Conservation (phyloP, 768 basidiomycete species). For the Amylocystis lapponica region DNA sequence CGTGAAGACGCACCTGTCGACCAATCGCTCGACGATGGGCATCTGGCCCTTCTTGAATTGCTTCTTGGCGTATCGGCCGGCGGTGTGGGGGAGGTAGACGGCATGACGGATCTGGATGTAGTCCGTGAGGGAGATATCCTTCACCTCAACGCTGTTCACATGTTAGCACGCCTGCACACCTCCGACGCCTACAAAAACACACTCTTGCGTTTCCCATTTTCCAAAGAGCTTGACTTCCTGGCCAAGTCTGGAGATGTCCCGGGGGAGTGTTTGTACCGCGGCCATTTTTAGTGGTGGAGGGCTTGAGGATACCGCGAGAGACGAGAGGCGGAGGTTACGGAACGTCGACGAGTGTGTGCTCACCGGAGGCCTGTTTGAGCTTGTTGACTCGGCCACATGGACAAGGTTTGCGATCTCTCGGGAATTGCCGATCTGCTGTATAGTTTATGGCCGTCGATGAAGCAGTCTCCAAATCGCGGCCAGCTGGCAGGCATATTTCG, state of each 20-base stretch:
- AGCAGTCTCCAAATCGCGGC: neutral
- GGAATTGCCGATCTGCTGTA: slow-evolving; percentile 17
- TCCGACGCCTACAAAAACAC: slow-evolving; percentile 38
- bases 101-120: slow-evolving; percentile 99
- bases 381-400: slow-evolving; percentile 30
- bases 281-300: slow-evolving; percentile 40
- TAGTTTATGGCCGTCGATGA: too few species aligned
- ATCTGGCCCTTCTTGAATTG: slow-evolving; percentile 99
- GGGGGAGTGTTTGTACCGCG: slow-evolving; percentile 66
- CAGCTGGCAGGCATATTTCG: neutral
- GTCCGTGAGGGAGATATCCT: slow-evolving; percentile 98
- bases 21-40: slow-evolving; percentile 99
- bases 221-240: slow-evolving; percentile 94
- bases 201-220: slow-evolving; percentile 99
- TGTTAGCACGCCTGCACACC: neutral
- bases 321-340: slow-evolving; percentile 2
- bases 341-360: slow-evolving; percentile 8
- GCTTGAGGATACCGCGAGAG: slow-evolving; percentile 14
- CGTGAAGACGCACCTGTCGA: slow-evolving; percentile 72
- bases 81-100: slow-evolving; percentile 97
- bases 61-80: slow-evolving; percentile 98
- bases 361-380: slow-evolving; percentile 35
- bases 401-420: slow-evolving; percentile 23
- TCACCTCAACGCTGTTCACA: slow-evolving; percentile 81
- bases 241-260: slow-evolving; percentile 74